phyloP scores from a whole-genome alignment of 805 yeast genomes.

The Debaryomyces tyrocola region DNA sequence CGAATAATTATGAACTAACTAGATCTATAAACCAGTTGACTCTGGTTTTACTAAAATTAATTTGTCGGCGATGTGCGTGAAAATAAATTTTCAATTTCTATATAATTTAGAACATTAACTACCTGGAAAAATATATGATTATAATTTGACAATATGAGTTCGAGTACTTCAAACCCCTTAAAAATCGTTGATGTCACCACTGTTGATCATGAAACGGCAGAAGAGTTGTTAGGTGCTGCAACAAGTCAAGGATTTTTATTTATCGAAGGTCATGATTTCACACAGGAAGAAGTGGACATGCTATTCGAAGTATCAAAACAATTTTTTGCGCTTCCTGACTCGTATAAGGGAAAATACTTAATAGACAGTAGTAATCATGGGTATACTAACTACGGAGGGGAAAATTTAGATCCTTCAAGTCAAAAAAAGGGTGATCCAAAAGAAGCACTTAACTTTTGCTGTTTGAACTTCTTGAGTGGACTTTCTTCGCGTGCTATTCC shows the following conservation, averaged over 20 bases:
- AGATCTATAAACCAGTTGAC: too few relatives aligned
- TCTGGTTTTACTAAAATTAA: too few relatives aligned
- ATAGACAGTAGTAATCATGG: slow-evolving; percentile 62
- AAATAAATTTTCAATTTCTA: too few relatives aligned
- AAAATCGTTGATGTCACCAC: slow-evolving; percentile 59
- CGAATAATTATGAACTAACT: too few relatives aligned
- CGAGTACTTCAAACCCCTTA: slow-evolving; percentile 39
- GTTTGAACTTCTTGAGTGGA: slow-evolving; percentile 52
- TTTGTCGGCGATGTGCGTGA: too few relatives aligned
- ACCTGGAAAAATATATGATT: too few relatives aligned
- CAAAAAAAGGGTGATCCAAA: slow-evolving; percentile 57
- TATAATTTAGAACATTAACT: too few relatives aligned
- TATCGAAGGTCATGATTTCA: slow-evolving; percentile 66
- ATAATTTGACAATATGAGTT: too few relatives aligned
- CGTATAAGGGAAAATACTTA: slow-evolving; percentile 48
- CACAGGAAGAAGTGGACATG: slow-evolving; percentile 51
- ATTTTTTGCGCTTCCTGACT: slow-evolving; percentile 52
- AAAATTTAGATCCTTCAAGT: slow-evolving; percentile 42
- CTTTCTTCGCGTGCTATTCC: slow-evolving; percentile 45
- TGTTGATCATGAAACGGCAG: slow-evolving; percentile 44
- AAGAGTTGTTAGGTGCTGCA: slow-evolving; percentile 56
- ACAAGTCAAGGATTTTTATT: slow-evolving; percentile 64
- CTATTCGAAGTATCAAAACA: slow-evolving; percentile 49
- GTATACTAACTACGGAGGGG: slow-evolving; percentile 55
- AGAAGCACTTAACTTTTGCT: slow-evolving; percentile 69